Conservation (phyloP, 495 filamentous ascomycete genomes). For the Neurospora sp. region DNA sequence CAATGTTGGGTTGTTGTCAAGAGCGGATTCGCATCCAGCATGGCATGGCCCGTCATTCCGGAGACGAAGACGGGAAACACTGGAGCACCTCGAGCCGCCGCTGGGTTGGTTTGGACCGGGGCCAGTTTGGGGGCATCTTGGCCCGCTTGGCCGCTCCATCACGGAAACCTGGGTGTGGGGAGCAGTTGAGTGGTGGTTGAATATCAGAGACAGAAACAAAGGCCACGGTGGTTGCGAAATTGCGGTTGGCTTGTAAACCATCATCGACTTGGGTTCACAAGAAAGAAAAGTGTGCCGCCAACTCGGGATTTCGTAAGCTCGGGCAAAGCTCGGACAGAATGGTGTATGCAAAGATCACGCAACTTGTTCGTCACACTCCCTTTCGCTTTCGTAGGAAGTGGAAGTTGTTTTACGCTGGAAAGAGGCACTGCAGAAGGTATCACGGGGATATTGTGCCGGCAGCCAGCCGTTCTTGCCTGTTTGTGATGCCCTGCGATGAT, state of each 20-base stretch:
- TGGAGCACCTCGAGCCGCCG: background rate
- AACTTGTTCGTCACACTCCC: background rate
- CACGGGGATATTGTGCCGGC: constrained; percentile 1
- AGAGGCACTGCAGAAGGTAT: constrained; percentile 2
- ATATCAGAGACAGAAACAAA: background rate
- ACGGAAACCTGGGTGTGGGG: background rate
- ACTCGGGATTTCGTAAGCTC: background rate
- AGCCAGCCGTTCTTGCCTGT: constrained; percentile 1
- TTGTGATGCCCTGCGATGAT: background rate
- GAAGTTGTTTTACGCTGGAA: background rate
- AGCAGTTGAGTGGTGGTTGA: background rate
- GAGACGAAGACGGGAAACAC: constrained; percentile 10
- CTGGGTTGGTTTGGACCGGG: background rate
- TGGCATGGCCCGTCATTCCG: constrained; percentile 18
- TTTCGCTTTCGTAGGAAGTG: background rate
- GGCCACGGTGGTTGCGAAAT: constrained; percentile 9
- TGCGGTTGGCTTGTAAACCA: constrained; percentile 2
- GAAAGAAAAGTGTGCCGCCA: background rate
- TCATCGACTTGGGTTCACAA: background rate
- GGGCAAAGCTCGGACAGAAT: constrained; percentile 8
- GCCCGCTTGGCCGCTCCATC: background rate
- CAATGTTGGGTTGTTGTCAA: background rate
- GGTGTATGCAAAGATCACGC: background rate
- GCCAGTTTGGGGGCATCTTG: background rate
- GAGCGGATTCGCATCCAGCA: background rate